Conservation (phyloP, 257 asterid genomes). For the Ilex asprella region DNA sequence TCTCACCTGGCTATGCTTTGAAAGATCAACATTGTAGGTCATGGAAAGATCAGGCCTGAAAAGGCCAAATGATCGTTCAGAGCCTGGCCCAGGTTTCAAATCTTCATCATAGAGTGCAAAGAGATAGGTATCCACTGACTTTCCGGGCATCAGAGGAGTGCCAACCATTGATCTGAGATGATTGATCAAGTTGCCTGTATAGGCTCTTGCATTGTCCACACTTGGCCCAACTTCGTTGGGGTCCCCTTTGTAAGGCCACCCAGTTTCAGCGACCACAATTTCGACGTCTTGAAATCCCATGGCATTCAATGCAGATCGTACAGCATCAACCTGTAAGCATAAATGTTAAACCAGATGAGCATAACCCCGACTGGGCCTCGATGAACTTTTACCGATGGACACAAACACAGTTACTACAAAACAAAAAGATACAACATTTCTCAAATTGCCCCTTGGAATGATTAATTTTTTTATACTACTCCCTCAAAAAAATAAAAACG, state of each 20-base stretch:
- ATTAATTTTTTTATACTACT: too few species aligned
- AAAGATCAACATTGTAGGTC: constrained; percentile 61
- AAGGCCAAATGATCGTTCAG: constrained; percentile 82
- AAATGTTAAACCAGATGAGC: not conserved
- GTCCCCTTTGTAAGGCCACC: constrained; percentile 97
- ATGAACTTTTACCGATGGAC: not conserved
- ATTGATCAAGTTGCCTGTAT: constrained; percentile 76
- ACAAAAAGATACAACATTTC: too few species aligned
- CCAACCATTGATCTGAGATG: constrained; percentile 84
- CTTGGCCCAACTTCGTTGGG: constrained; percentile 74
- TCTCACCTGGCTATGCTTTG: constrained; percentile 52
- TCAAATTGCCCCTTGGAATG: too few species aligned
- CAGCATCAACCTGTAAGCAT: constrained; percentile 68
- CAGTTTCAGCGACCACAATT: constrained; percentile 97
- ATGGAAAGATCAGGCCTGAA: constrained; percentile 63
- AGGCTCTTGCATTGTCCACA: constrained; percentile 79
- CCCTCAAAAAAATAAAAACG: too few species aligned
- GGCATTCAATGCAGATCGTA: constrained; percentile 72
- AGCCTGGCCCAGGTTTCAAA: constrained; percentile 79
- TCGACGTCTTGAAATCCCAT: constrained; percentile 75
- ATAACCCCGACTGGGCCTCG: not conserved
- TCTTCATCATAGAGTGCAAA: constrained; percentile 90
- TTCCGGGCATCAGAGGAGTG: constrained; percentile 96
- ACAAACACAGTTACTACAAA: too few species aligned
- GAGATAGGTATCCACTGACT: constrained; percentile 81